phyloP scores from a whole-genome alignment of 1,139 yeast species.

The Scheffersomyces illinoinensis region DNA sequence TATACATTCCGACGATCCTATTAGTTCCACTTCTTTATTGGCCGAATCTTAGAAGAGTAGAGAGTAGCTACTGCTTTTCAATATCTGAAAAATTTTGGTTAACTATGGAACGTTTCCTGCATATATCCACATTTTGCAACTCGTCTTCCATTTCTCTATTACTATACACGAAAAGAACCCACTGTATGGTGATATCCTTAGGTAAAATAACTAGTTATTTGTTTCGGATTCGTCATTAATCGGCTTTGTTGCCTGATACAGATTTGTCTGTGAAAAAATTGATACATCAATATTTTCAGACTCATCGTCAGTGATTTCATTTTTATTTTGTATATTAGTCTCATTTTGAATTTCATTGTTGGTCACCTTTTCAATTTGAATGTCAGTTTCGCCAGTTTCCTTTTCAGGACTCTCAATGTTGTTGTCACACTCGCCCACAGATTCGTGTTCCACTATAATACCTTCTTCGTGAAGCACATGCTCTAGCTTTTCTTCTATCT shows the following conservation, averaged over 20 bases:
- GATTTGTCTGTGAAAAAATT: not conserved
- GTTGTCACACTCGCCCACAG: not conserved
- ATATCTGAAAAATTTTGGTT: not conserved
- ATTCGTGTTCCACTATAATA: not conserved
- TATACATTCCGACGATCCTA: not conserved
- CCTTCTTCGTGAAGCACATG: not conserved
- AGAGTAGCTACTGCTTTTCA: not conserved
- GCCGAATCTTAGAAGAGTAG: not conserved
- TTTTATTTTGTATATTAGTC: too few relatives aligned
- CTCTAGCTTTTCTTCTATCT: not conserved
- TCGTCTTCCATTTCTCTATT: not conserved
- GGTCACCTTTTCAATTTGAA: too few relatives aligned
- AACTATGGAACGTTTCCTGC: not conserved
- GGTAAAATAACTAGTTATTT: not conserved
- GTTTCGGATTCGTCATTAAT: not conserved
- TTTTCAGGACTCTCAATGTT: conserved; percentile 1
- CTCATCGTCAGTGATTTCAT: not conserved
- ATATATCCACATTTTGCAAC: not conserved
- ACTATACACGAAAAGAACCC: not conserved
- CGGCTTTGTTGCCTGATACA: not conserved
- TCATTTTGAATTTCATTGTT: too few relatives aligned
- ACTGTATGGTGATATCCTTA: not conserved
- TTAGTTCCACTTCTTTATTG: not conserved
- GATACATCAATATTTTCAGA: not conserved
- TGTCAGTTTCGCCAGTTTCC: not conserved